Evolutionary conservation across 176 grass and related monocot genomes (phyloP), one percentile per base, ranked within the genome.

Genomic region (Avena atlantica): DNA sequence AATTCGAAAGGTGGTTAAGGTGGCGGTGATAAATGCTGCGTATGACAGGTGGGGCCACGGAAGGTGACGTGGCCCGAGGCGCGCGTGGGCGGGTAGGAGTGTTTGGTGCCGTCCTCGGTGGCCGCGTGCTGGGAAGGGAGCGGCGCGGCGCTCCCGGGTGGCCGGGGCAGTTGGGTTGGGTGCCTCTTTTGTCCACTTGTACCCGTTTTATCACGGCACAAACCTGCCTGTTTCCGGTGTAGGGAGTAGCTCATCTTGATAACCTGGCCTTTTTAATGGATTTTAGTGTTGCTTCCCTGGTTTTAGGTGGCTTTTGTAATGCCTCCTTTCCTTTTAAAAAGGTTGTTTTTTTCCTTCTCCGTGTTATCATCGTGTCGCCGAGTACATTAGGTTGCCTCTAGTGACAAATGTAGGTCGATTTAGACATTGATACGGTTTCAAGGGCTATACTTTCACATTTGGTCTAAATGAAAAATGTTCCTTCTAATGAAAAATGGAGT

Each of bases 141-240:
- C 49, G 49, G 49, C 49, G 53, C 16, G 5, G 1, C 1, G 55
- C 55, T 58, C 55, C 55, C 86, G 65, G 82, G 75, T 72, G 76
- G 65, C 57, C 57, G 57, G 81, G 76, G 77, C 78, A 70, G 83
- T 49, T 74, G 89, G 88, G 83, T 49, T 74, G 89, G 88, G 21
- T 40, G 49, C 34, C 64, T 58, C 84, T 40, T 47, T 51, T 87
- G 88, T 81, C 89, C 88, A 27, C 82, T 74, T 77, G 83, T 82
- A 80, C 67, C 23, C 31, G 45, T 66, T 66, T 79, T 55, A 50
- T 56, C 66, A 87, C 72, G 74, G 14, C 60, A 12, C 5, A 29
- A 9, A 84, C 5, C 80, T 69, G 23, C 14, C 63, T 1, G 50
- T 80, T 89, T 40, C 27, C 64, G 48, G 29, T 9, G 15, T 7